phyloP scores from a whole-genome alignment of 306 rosid species.

The Prunus campanulata region DNA sequence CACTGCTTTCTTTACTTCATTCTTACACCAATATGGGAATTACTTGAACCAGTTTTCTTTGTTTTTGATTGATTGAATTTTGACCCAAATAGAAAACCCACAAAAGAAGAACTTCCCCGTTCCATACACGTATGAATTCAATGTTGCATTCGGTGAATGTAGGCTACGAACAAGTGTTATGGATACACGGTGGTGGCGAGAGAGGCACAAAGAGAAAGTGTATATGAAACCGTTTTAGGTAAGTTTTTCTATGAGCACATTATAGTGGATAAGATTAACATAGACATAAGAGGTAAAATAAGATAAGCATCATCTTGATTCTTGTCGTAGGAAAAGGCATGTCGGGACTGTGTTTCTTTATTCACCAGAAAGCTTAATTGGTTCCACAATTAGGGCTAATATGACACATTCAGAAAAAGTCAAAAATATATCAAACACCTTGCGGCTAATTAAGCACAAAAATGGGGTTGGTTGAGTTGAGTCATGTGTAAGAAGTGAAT shows the following conservation, averaged over 20 bases:
- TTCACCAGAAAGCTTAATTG: background rate
- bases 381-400: background rate
- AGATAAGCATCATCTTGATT: background rate
- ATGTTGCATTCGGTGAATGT: background rate
- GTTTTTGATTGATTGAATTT: background rate
- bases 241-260: too few relatives aligned
- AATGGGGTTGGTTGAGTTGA: background rate
- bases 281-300: constrained; percentile 4
- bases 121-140: background rate
- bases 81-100: background rate
- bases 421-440: background rate
- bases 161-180: too few relatives aligned
- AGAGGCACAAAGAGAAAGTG: too few relatives aligned
- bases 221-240: too few relatives aligned
- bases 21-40: background rate
- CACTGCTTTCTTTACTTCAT: background rate
- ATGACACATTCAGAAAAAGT: background rate
- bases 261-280: background rate
- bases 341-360: background rate
- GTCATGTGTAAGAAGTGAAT: background rate
- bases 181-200: too few relatives aligned
- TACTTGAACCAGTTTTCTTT: background rate
- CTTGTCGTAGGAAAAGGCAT: background rate
- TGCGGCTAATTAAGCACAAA: background rate
- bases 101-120: background rate